phyloP scores from a whole-genome alignment of 176 grass and related monocot genomes.

The Eremochloa ophiuroides region DNA sequence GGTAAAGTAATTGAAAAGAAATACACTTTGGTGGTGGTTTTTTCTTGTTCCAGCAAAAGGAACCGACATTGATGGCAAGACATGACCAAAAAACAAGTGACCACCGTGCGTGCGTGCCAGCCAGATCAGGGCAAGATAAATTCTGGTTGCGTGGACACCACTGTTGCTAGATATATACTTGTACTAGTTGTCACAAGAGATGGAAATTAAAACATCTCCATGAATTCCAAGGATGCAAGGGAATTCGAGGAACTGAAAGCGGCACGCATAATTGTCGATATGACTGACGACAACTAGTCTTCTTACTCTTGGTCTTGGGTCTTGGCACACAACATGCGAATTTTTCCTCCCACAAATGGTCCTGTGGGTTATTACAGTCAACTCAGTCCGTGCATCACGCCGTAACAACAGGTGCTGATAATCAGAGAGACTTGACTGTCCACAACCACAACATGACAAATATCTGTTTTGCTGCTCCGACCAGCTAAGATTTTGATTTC shows the following conservation, averaged over 20 bases:
- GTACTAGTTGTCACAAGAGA: background rate
- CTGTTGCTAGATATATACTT: too few species aligned
- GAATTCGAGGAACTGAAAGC: background rate
- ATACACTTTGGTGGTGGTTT: background rate
- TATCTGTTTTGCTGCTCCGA: background rate
- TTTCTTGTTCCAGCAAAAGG: background rate
- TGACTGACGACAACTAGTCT: background rate
- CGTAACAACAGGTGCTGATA: background rate
- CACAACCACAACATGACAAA: background rate
- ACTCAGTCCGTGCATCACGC: background rate
- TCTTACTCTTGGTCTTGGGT: background rate
- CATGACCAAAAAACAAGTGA: constrained; percentile 7
- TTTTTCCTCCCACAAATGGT: background rate
- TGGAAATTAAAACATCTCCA: background rate
- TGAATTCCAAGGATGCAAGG: too few species aligned
- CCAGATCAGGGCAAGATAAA: background rate
- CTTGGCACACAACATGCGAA: background rate
- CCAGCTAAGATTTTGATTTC: too few species aligned
- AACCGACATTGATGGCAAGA: constrained; percentile 7
- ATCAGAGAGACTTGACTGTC: background rate
- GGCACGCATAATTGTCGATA: background rate
- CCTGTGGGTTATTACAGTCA: background rate
- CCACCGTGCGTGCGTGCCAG: too few species aligned
- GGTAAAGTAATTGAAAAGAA: constrained; percentile 16
- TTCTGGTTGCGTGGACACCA: too few species aligned